phyloP scores from a whole-genome alignment of 768 basidiomycete species.

The Harrya chromipes region DNA sequence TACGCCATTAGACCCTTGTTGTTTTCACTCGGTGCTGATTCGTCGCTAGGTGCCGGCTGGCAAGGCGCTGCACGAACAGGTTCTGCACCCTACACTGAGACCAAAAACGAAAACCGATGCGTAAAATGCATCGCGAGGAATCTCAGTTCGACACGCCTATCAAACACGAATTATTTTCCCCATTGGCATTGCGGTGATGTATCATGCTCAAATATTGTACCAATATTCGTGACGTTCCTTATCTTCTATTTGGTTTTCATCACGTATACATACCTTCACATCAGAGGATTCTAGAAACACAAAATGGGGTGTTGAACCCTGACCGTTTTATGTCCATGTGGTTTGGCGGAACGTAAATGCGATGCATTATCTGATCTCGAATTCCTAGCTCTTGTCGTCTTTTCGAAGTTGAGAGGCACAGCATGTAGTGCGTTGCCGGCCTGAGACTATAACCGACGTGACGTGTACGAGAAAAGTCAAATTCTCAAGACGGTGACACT shows the following conservation, averaged over 20 bases:
- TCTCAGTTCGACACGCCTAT: neutral
- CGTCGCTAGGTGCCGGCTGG: constrained; percentile 75
- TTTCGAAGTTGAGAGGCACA: too few relatives aligned
- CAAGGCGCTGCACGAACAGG: constrained; percentile 90
- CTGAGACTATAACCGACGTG: too few relatives aligned
- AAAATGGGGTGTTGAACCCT: constrained; percentile 27
- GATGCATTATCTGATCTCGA: neutral
- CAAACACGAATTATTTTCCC: neutral
- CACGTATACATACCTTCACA: constrained; percentile 1
- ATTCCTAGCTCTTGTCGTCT: neutral
- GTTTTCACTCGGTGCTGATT: neutral
- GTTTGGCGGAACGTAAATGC: constrained; percentile 6
- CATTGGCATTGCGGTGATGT: constrained; percentile 11
- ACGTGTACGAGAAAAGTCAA: too few relatives aligned
- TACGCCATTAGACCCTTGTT: constrained; percentile 29
- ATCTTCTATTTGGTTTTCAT: neutral
- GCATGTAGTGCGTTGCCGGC: too few relatives aligned
- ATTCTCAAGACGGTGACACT: too few relatives aligned
- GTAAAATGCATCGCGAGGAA: constrained; percentile 8
- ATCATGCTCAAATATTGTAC: constrained; percentile 27
- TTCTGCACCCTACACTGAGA: constrained; percentile 63
- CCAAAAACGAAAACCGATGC: constrained; percentile 25
- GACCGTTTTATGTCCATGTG: constrained; percentile 2
- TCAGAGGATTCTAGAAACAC: constrained; percentile 1
- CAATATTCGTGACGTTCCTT: constrained; percentile 11